Conservation (phyloP, 345 rosid species). For the Moricandia moricandioides region DNA sequence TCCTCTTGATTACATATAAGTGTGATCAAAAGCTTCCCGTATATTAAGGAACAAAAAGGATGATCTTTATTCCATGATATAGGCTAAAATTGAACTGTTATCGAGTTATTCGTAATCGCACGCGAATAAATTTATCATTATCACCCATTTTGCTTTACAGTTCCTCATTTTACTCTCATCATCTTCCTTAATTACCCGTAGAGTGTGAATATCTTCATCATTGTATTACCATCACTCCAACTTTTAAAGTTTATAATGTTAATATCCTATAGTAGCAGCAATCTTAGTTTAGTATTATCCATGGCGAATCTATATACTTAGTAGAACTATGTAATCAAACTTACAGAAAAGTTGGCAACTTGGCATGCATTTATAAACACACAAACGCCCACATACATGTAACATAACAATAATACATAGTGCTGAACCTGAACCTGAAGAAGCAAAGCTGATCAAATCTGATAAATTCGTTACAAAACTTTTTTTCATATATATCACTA, state of each 20-base stretch:
- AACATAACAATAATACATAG: neutral
- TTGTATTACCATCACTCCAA: neutral
- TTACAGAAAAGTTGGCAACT: neutral
- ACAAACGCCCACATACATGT: neutral
- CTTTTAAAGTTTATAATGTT: neutral
- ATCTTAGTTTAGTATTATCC: neutral
- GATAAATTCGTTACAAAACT: neutral
- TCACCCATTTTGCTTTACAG: conserved; percentile 6
- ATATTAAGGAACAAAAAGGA: conserved; percentile 27
- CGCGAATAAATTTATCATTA: conserved; percentile 18
- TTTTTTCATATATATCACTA: neutral
- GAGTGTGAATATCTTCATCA: conserved; percentile 4
- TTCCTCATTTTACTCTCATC: conserved; percentile 5
- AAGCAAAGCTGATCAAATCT: neutral
- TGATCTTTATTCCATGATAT: conserved; percentile 10
- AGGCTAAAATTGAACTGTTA: neutral
- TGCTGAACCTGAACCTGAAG: neutral
- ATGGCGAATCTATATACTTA: neutral
- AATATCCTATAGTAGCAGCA: neutral
- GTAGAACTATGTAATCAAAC: neutral
- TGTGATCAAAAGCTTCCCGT: conserved; percentile 13
- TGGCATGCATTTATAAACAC: neutral
- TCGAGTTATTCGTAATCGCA: conserved; percentile 24
- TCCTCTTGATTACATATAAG: neutral
- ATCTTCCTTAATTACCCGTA: conserved; percentile 12